These are phyloP conservation scores for Fusarium chaquense DNA, from an alignment of 2,329 filamentous ascomycete species.

Conservation along the genomic window DNA sequence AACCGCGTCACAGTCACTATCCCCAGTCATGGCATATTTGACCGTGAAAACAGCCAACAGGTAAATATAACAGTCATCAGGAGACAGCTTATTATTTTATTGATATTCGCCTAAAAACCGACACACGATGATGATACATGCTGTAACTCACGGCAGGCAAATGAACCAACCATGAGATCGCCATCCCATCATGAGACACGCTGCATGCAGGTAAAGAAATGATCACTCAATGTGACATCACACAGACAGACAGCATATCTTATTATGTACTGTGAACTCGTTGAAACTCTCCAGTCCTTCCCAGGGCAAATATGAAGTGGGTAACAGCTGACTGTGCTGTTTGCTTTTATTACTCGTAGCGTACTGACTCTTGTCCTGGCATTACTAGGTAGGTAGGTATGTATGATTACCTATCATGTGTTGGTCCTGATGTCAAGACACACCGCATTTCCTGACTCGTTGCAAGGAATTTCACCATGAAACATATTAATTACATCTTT, in stretches of 20 bases:
- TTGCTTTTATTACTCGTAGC: background rate
- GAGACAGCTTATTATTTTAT: background rate
- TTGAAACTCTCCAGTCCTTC: background rate
- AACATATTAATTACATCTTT: background rate
- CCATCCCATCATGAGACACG: conserved; percentile 21
- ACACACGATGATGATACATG: background rate
- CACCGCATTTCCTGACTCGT: conserved; percentile 16
- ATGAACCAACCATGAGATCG: conserved; percentile 13
- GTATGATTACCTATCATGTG: background rate
- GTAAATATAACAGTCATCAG: background rate
- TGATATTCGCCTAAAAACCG: background rate
- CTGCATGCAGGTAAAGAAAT: conserved; percentile 8
- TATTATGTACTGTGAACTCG: background rate
- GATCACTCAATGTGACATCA: conserved; percentile 8
- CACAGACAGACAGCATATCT: background rate
- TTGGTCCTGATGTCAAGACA: background rate
- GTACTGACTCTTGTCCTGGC: background rate
- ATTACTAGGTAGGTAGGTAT: background rate
- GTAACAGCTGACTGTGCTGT: conserved; percentile 12
- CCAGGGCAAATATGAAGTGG: background rate
- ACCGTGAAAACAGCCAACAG: background rate
- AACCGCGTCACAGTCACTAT: background rate
- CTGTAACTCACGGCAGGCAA: background rate
- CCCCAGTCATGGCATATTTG: background rate
- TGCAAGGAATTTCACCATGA: conserved; percentile 1